Conservation (phyloP, 148 eudicot genomes). For the Persicaria tinctoria region DNA sequence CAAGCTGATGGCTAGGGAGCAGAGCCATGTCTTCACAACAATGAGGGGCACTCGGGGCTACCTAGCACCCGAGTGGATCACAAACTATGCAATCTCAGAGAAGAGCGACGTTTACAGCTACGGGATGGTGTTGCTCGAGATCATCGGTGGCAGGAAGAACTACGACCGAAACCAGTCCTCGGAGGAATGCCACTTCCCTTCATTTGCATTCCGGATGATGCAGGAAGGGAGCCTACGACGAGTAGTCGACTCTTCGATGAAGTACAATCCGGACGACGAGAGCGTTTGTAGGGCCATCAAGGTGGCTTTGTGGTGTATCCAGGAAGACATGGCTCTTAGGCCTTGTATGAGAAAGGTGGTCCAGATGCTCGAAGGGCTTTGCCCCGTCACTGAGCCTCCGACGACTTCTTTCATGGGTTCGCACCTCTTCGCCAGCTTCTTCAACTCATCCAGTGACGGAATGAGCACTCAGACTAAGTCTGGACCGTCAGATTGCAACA, state of each 20-base stretch:
- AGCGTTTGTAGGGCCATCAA: constrained; percentile 52
- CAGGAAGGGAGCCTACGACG: constrained; percentile 70
- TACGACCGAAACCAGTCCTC: constrained; percentile 52
- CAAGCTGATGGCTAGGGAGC: constrained; percentile 87
- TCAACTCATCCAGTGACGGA: constrained; percentile 44
- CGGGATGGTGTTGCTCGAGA: constrained; percentile 91
- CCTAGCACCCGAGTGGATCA: constrained; percentile 94
- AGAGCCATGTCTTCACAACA: constrained; percentile 82
- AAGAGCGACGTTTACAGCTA: constrained; percentile 97
- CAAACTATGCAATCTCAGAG: constrained; percentile 86
- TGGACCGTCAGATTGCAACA: constrained; percentile 74
- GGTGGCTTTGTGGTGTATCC: constrained; percentile 96
- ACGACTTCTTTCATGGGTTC: constrained; percentile 58
- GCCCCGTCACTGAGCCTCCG: constrained; percentile 61
- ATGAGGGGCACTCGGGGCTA: constrained; percentile 91
- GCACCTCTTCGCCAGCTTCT: constrained; percentile 50
- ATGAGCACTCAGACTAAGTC: constrained; percentile 54
- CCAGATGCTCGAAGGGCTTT: constrained; percentile 87
- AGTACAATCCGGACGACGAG: constrained; percentile 50
- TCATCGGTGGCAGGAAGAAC: constrained; percentile 82
- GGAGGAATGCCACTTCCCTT: constrained; percentile 77
- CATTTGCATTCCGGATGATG: constrained; percentile 83
- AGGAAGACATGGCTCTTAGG: constrained; percentile 71
- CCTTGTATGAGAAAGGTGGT: constrained; percentile 85
- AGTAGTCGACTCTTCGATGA: constrained; percentile 52